phyloP scores from a whole-genome alignment of 2,329 filamentous ascomycete genomes.

The Claviceps sp. region DNA sequence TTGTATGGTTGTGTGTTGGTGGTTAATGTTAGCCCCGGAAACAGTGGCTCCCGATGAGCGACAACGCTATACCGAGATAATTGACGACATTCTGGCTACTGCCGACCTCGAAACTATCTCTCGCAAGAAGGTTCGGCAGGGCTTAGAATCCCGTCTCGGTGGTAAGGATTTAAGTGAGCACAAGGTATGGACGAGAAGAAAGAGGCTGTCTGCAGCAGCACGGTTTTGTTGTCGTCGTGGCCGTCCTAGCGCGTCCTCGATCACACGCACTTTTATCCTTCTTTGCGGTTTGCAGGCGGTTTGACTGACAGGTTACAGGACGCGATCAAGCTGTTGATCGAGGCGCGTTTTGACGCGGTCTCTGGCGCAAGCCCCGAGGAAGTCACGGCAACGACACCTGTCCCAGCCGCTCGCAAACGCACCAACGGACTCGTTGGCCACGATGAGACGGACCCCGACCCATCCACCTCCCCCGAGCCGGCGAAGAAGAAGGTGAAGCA shows the following conservation, averaged over 20 bases:
- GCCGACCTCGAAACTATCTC: constrained; percentile 50
- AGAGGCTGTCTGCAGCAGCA: not conserved
- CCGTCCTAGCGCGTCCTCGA: not conserved
- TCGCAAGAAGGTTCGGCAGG: constrained; percentile 47
- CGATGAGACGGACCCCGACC: constrained; percentile 34
- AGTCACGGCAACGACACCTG: constrained; percentile 25
- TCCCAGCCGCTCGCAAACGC: constrained; percentile 20
- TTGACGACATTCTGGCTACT: constrained; percentile 44
- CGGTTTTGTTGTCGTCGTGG: not conserved
- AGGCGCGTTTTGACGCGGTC: constrained; percentile 60
- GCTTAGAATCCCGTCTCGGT: constrained; percentile 38
- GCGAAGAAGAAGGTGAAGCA: constrained; percentile 56
- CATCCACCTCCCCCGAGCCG: constrained; percentile 31
- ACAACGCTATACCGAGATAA: constrained; percentile 40
- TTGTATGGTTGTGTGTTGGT: not conserved
- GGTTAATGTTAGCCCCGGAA: not conserved
- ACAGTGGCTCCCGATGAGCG: constrained; percentile 38
- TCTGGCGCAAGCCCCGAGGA: constrained; percentile 36
- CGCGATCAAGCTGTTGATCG: constrained; percentile 59
- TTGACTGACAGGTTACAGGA: constrained; percentile 28
- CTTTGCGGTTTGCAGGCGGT: not conserved
- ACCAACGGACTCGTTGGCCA: constrained; percentile 23
- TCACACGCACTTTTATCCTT: not conserved
- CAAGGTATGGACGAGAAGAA: constrained; percentile 29
- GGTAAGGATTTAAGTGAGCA: constrained; percentile 45